These are phyloP conservation scores for Lodderomyces oxycetoniae DNA, from an alignment of 1,139 yeast species.

Conservation along the genomic window DNA sequence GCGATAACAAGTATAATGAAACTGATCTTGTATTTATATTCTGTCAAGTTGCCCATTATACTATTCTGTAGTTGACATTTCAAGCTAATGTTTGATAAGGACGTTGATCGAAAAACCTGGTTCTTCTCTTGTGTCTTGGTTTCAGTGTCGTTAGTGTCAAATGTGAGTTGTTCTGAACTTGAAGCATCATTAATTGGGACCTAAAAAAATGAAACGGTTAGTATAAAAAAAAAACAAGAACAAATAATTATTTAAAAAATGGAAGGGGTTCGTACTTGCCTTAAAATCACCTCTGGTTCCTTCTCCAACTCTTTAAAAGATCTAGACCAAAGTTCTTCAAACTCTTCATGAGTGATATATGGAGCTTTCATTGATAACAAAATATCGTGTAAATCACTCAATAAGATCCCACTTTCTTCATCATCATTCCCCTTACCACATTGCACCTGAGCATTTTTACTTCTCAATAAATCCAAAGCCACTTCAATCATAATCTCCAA, in stretches of 20 bases:
- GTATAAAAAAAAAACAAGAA: conserved; percentile 1
- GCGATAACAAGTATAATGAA: conserved; percentile 27
- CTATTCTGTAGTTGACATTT: conserved; percentile 58
- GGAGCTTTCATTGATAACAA: conserved; percentile 55
- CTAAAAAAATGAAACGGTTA: conserved; percentile 15
- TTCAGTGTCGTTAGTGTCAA: conserved; percentile 31
- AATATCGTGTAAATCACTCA: conserved; percentile 54
- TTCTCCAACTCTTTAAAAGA: conserved; percentile 60
- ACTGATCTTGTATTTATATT: conserved; percentile 28
- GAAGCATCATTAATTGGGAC: conserved; percentile 28
- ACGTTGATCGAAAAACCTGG: conserved; percentile 66
- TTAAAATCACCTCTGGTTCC: conserved; percentile 78
- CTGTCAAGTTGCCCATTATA: conserved; percentile 43
- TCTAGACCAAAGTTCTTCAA: conserved; percentile 74
- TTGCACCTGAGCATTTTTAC: conserved; percentile 61
- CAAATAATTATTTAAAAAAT: conserved; percentile 6
- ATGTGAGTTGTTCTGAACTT: conserved; percentile 19
- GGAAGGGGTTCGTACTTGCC: conserved; percentile 44
- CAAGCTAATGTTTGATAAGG: conserved; percentile 60
- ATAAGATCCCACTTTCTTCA: conserved; percentile 49
- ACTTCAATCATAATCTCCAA: conserved; percentile 64
- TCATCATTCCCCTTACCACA: conserved; percentile 55
- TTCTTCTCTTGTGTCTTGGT: conserved; percentile 28
- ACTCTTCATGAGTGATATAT: conserved; percentile 63
- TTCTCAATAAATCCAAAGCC: conserved; percentile 61